Evolutionary conservation across 768 basidiomycete species (phyloP), one percentile per base, ranked within the genome.

Genomic region (Mrakia gelida): DNA sequence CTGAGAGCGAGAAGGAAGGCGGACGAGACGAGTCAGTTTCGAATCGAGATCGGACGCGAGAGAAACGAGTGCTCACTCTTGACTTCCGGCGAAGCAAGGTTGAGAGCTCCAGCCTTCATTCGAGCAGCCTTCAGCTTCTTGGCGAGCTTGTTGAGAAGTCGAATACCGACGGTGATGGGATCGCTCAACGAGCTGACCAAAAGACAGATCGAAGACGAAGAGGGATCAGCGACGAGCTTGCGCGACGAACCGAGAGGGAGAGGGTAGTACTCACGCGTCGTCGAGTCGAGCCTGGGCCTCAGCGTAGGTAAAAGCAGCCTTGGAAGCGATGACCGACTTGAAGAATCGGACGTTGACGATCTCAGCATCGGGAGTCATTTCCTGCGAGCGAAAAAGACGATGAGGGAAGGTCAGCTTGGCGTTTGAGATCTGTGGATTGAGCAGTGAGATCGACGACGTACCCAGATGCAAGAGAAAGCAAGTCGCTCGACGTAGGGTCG

Each of bases 381-480:
- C 94, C 96, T 98, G 80, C 43, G 28, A 32, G 9, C 0, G 32
- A 10, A 52, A 52, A 34, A 10, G 63, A 70, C 11, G 45, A 45
- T 10, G 4, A 28, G 30, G 18, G 32, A n/a, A 34, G 28, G 45
- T 68, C 63, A 75, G 65, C 16, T 32, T n/a, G n/a, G n/a, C n/a
- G n/a, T n/a, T n/a, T 28, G 45, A 11, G 26, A 8, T 43, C 1
- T 23, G 45, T 4, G 34, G 18, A 9, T 0, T 7, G 18, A 61
- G 11, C 61, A 18, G 79, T 54, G 32, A 30, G 41, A n/a, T 59
- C 18, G 5, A 56, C 79, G 71, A 80, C 87, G 75, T 81, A 95
- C 95, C 96, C 97, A 99, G 75, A 99, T 92, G 16, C 90, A 92
- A 0, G 94, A 95, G 83, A 99, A 98, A 2, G 96, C 97, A 67